Evolutionary conservation across 768 basidiomycete species (phyloP).

Genomic region (Zangia roseola): DNA sequence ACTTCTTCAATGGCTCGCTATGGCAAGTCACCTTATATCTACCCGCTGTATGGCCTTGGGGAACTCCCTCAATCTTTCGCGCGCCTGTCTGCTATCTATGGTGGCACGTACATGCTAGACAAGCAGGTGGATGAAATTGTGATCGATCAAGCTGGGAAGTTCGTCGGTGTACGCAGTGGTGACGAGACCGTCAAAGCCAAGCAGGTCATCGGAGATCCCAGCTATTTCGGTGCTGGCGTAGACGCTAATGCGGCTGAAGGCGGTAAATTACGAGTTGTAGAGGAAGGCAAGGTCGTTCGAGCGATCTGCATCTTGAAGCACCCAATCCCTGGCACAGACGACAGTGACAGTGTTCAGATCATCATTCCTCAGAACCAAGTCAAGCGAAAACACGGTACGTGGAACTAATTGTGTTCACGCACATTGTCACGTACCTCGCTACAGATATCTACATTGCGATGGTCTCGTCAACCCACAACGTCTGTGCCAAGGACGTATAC

Average conservation of each 20-base stretch:
- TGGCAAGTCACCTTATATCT: slow-evolving; percentile 99
- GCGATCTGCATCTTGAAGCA: slow-evolving; percentile 99
- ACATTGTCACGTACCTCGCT: slow-evolving; percentile 5
- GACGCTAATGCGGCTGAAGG: slow-evolving; percentile 45
- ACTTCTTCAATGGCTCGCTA: slow-evolving; percentile 98
- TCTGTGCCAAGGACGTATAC: slow-evolving; percentile 93
- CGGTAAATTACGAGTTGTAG: slow-evolving; percentile 84
- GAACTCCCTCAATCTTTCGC: slow-evolving; percentile 99
- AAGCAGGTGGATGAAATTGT: slow-evolving; percentile 91
- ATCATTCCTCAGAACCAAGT: slow-evolving; percentile 99
- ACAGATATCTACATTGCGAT: slow-evolving; percentile 98
- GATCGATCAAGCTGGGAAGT: slow-evolving; percentile 81
- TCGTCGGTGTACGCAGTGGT: slow-evolving; percentile 87
- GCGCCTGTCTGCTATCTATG: slow-evolving; percentile 96
- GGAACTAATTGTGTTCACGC: neutral
- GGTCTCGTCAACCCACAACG: slow-evolving; percentile 96
- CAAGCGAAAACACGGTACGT: slow-evolving; percentile 82
- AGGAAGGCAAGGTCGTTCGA: slow-evolving; percentile 91
- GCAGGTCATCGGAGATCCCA: slow-evolving; percentile 96
- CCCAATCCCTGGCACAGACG: slow-evolving; percentile 96
- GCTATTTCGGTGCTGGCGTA: slow-evolving; percentile 83
- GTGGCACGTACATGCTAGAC: slow-evolving; percentile 99
- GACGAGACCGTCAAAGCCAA: slow-evolving; percentile 95
- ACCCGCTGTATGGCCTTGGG: slow-evolving; percentile 97
- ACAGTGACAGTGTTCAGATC: slow-evolving; percentile 93